Conservation (phyloP, 2,329 filamentous ascomycete species). For the Cytospora piceae region DNA sequence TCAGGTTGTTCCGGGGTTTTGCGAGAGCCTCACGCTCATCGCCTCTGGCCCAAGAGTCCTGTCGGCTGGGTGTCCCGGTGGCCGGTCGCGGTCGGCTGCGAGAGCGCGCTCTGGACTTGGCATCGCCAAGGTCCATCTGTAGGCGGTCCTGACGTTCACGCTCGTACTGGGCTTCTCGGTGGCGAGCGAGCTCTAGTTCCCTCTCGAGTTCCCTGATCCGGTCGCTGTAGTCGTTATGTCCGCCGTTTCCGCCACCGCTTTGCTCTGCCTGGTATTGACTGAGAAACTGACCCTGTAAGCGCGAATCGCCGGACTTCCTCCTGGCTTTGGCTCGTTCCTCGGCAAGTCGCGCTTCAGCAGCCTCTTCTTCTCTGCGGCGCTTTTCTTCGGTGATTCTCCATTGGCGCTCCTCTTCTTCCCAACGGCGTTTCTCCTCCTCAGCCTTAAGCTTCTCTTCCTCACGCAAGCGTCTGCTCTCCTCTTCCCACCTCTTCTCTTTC, state of each 20-base stretch:
- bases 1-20: slow-evolving; percentile 54
- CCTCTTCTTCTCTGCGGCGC: slow-evolving; percentile 70
- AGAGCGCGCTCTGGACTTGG: slow-evolving; percentile 46
- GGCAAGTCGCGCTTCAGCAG: slow-evolving; percentile 68
- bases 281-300: slow-evolving; percentile 80
- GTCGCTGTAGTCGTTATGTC: slow-evolving; percentile 57
- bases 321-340: slow-evolving; percentile 67
- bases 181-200: slow-evolving; percentile 64
- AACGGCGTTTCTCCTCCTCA: slow-evolving; percentile 70
- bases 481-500: slow-evolving; percentile 68
- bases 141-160: slow-evolving; percentile 57
- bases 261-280: slow-evolving; percentile 84
- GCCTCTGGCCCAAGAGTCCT: slow-evolving; percentile 66
- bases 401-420: slow-evolving; percentile 75
- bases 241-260: slow-evolving; percentile 46
- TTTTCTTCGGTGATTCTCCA: slow-evolving; percentile 76
- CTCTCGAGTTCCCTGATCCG: slow-evolving; percentile 82
- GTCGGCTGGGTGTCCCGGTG: slow-evolving; percentile 49
- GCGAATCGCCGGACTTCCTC: slow-evolving; percentile 61
- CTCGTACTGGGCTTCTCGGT: slow-evolving; percentile 67
- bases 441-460: slow-evolving; percentile 63
- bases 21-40: slow-evolving; percentile 60
- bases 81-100: slow-evolving; percentile 45
- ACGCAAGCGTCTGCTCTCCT: slow-evolving; percentile 62
- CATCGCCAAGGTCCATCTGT: slow-evolving; percentile 36